Conservation (phyloP, 176 grass and related monocot genomes). For the Aegilops bicornis region DNA sequence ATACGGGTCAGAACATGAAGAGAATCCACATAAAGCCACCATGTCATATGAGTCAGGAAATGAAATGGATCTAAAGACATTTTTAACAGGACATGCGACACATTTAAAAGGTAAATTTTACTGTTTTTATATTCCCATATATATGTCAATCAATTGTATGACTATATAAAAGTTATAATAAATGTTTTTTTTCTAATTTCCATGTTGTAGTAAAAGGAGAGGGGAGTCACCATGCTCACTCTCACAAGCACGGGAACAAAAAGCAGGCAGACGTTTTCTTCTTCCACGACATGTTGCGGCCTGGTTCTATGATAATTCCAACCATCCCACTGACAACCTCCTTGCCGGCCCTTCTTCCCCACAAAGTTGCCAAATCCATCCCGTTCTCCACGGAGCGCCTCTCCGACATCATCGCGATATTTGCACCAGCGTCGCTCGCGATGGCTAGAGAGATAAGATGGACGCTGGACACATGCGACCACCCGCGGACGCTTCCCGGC, state of each 20-base stretch:
- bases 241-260: background rate
- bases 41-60: background rate
- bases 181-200: background rate
- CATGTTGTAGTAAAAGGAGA: background rate
- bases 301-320: background rate
- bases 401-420: background rate
- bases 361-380: background rate
- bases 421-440: background rate
- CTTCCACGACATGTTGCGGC: background rate
- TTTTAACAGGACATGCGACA: background rate
- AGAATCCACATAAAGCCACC: background rate
- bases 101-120: background rate
- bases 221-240: background rate
- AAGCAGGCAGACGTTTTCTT: background rate
- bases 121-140: background rate
- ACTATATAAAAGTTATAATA: background rate
- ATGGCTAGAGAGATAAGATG: background rate
- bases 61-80: background rate
- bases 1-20: background rate
- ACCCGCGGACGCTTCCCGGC: background rate
- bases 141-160: background rate
- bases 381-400: conserved; percentile 6
- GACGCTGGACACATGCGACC: conserved; percentile 13
- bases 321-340: background rate
- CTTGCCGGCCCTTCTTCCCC: background rate